phyloP scores from a whole-genome alignment of 2,329 filamentous ascomycete species.

The Onygena corvina region DNA sequence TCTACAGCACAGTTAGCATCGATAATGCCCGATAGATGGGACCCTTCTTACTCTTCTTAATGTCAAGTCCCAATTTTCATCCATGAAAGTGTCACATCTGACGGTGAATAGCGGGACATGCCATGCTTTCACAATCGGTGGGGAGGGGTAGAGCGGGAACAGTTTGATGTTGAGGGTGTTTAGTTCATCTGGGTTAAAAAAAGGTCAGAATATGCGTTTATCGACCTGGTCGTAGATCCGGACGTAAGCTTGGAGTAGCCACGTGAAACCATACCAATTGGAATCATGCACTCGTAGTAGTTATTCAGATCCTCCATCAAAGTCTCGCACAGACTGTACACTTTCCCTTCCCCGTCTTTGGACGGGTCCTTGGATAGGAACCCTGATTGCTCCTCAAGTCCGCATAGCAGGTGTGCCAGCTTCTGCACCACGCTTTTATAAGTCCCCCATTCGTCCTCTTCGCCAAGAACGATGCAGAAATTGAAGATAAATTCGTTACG shows the following conservation, averaged over 20 bases:
- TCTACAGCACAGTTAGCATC: slow-evolving; percentile 29
- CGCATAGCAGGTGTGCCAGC: slow-evolving; percentile 71
- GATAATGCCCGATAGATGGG: background rate
- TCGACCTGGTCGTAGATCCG: background rate
- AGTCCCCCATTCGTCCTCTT: slow-evolving; percentile 57
- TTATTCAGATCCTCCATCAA: slow-evolving; percentile 89
- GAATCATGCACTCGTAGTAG: slow-evolving; percentile 97
- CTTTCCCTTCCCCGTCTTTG: slow-evolving; percentile 38
- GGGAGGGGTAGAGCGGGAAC: slow-evolving; percentile 68
- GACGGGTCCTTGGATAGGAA: slow-evolving; percentile 49
- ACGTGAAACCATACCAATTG: slow-evolving; percentile 54
- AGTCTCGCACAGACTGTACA: slow-evolving; percentile 65
- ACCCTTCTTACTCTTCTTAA: slow-evolving; percentile 35
- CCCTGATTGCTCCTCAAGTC: slow-evolving; percentile 80
- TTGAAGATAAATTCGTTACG: slow-evolving; percentile 99
- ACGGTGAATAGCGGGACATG: slow-evolving; percentile 74
- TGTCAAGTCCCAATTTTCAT: slow-evolving; percentile 45
- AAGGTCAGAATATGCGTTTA: background rate
- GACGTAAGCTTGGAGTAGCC: slow-evolving; percentile 9
- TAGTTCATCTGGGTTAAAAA: slow-evolving; percentile 56
- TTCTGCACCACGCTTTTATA: slow-evolving; percentile 79
- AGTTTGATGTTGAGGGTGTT: slow-evolving; percentile 96
- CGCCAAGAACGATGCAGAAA: slow-evolving; percentile 72
- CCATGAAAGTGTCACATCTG: slow-evolving; percentile 40
- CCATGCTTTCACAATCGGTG: slow-evolving; percentile 68